phyloP scores from a whole-genome alignment of 495 filamentous ascomycete genomes.

The Aspergillus sclerotiicarbonarius region DNA sequence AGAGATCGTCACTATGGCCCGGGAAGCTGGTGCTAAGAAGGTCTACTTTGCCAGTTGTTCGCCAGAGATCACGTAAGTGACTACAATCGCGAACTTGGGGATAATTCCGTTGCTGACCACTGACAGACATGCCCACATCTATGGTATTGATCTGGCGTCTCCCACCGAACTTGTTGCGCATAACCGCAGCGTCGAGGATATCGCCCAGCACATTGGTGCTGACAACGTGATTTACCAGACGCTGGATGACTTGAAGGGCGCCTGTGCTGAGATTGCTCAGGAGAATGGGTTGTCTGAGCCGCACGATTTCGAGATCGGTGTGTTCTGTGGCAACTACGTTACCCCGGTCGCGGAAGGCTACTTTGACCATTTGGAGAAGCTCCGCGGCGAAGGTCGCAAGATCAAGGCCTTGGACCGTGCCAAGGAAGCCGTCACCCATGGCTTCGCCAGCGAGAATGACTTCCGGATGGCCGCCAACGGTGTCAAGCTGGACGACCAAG shows the following conservation, averaged over 20 bases:
- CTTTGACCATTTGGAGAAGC: conserved; percentile 77
- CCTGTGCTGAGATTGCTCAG: conserved; percentile 67
- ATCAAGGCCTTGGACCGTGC: conserved; percentile 68
- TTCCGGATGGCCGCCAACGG: conserved; percentile 63
- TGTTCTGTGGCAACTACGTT: conserved; percentile 89
- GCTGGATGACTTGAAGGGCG: conserved; percentile 75
- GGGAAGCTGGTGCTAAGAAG: conserved; percentile 85
- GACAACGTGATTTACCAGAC: conserved; percentile 90
- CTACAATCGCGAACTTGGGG: conserved; percentile 2
- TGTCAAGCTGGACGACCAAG: conserved; percentile 54
- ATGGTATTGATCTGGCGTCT: conserved; percentile 89
- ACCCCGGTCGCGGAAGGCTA: conserved; percentile 82
- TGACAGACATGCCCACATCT: conserved; percentile 62
- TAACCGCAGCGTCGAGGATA: conserved; percentile 62
- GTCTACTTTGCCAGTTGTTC: conserved; percentile 89
- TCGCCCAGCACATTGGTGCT: conserved; percentile 83
- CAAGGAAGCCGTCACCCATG: conserved; percentile 64
- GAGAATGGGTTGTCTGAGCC: conserved; percentile 52
- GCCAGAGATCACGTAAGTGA: conserved; percentile 69
- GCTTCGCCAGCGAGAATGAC: conserved; percentile 61
- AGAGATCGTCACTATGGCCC: conserved; percentile 92
- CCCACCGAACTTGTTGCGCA: conserved; percentile 82
- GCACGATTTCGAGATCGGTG: conserved; percentile 85
- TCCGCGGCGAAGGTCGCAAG: conserved; percentile 72
- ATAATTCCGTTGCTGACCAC: conserved; percentile 19